Percentiles rank a stretch among this genome's conserved stretches.
These are phyloP conservation scores for Cryphonectria radicalis DNA, from an alignment of 2,329 filamentous ascomycete species.

Conservation along the genomic window DNA sequence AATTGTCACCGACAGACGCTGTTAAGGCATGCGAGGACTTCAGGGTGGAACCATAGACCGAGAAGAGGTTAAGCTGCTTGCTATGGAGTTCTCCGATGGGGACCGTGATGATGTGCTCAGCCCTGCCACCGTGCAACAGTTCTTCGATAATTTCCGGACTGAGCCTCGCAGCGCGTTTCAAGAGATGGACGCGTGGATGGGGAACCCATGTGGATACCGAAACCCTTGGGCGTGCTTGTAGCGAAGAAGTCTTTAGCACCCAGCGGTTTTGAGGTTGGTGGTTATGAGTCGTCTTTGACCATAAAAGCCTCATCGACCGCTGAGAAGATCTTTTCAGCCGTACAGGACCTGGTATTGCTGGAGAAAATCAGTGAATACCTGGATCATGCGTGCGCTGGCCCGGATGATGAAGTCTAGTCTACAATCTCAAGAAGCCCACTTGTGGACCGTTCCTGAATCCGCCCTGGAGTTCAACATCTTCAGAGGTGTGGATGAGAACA, in stretches of 20 bases:
- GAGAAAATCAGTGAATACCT: background rate
- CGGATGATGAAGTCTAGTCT: background rate
- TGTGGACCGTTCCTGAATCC: background rate
- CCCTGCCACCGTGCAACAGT: constrained; percentile 25
- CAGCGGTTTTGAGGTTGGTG: background rate
- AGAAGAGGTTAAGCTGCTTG: constrained; percentile 18
- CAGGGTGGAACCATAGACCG: constrained; percentile 18
- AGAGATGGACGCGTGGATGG: constrained; percentile 24
- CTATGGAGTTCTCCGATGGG: constrained; percentile 11
- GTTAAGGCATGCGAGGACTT: background rate
- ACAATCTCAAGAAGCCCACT: background rate
- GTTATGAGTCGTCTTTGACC: background rate
- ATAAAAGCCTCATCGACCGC: background rate
- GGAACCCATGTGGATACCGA: constrained; percentile 22
- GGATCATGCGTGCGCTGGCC: background rate
- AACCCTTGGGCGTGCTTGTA: background rate
- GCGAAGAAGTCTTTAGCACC: background rate
- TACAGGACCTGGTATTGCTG: constrained; percentile 1
- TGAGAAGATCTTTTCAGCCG: background rate
- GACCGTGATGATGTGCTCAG: background rate
- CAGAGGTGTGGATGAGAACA: too few relatives aligned
- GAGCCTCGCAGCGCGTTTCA: constrained; percentile 19
- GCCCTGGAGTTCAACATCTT: background rate
- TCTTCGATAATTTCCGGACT: constrained; percentile 26
- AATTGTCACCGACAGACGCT: background rate